Evolutionary conservation across 495 filamentous ascomycete genomes (phyloP).

Genomic region (Mytilinidion resinicola): DNA sequence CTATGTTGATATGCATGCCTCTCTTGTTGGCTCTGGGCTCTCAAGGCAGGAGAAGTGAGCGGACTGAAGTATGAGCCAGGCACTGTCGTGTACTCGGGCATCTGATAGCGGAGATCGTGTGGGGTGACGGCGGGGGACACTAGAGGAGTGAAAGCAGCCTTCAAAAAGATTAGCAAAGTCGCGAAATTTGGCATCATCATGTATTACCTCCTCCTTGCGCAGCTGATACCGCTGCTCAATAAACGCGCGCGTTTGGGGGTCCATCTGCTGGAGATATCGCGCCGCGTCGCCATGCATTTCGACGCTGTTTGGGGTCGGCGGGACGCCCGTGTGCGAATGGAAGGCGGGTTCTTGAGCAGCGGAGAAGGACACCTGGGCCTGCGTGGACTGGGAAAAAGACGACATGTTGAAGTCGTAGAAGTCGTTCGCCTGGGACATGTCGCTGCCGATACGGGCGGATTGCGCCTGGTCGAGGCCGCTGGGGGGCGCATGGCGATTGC

Average conservation of each 20-base stretch:
- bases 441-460: slow-evolving; percentile 11
- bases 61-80: slow-evolving; percentile 92
- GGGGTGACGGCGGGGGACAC: slow-evolving; percentile 94
- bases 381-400: slow-evolving; percentile 45
- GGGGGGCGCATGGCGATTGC: neutral
- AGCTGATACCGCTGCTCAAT: slow-evolving; percentile 64
- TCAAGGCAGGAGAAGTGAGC: slow-evolving; percentile 82
- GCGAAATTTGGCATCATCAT: slow-evolving; percentile 22
- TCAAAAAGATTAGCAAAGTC: slow-evolving; percentile 3
- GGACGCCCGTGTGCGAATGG: slow-evolving; percentile 44
- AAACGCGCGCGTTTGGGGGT: slow-evolving; percentile 56
- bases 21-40: slow-evolving; percentile 58
- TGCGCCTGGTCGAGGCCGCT: neutral
- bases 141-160: slow-evolving; percentile 90
- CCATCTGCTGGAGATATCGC: slow-evolving; percentile 54
- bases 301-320: slow-evolving; percentile 88
- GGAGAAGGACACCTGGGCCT: slow-evolving; percentile 19
- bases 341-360: slow-evolving; percentile 14
- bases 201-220: slow-evolving; percentile 74
- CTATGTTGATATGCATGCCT: slow-evolving; percentile 13
- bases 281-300: slow-evolving; percentile 69
- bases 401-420: slow-evolving; percentile 25
- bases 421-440: slow-evolving; percentile 8
- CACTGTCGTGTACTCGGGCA: slow-evolving; percentile 70
- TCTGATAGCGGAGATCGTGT: slow-evolving; percentile 71